Conservation (phyloP, 1,284 basidiomycete genomes). For the Cryptococcus maquisensis region DNA sequence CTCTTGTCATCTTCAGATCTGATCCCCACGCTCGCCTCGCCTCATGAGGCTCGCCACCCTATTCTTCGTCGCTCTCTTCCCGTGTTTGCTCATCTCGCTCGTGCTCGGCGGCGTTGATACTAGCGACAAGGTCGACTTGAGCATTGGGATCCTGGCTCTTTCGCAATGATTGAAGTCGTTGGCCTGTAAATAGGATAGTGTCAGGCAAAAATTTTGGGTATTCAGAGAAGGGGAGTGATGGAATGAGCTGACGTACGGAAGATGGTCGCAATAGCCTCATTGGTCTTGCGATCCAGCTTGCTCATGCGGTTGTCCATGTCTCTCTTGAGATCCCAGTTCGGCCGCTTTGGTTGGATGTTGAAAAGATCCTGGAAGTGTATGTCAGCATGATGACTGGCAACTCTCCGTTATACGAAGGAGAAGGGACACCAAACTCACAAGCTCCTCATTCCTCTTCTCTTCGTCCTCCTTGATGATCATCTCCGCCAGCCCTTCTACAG, state of each 20-base stretch:
- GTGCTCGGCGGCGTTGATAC: conserved; percentile 43
- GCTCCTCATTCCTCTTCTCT: conserved; percentile 72
- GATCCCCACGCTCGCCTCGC: not conserved
- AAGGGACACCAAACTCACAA: conserved; percentile 56
- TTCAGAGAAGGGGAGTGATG: too few species aligned
- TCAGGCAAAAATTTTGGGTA: too few species aligned
- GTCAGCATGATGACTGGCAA: not conserved
- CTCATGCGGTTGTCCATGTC: conserved; percentile 85
- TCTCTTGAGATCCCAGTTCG: conserved; percentile 96
- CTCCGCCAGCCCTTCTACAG: conserved; percentile 78
- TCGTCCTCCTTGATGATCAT: conserved; percentile 81
- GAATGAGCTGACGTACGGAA: conserved; percentile 64
- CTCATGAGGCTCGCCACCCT: not conserved
- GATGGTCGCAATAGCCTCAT: conserved; percentile 84
- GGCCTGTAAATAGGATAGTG: conserved; percentile 22
- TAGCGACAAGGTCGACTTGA: conserved; percentile 44
- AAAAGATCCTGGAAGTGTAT: conserved; percentile 68
- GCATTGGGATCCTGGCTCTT: conserved; percentile 30
- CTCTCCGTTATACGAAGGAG: not conserved
- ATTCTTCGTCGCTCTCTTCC: conserved; percentile 29
- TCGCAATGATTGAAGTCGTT: conserved; percentile 44
- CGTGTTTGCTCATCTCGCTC: conserved; percentile 30
- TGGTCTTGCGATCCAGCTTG: conserved; percentile 83
- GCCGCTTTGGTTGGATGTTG: conserved; percentile 92
- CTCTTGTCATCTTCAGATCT: not conserved